These are phyloP conservation scores for Blastocystis sp. DNA, from an alignment of 352 stramenopile species.

Conservation along the genomic window DNA sequence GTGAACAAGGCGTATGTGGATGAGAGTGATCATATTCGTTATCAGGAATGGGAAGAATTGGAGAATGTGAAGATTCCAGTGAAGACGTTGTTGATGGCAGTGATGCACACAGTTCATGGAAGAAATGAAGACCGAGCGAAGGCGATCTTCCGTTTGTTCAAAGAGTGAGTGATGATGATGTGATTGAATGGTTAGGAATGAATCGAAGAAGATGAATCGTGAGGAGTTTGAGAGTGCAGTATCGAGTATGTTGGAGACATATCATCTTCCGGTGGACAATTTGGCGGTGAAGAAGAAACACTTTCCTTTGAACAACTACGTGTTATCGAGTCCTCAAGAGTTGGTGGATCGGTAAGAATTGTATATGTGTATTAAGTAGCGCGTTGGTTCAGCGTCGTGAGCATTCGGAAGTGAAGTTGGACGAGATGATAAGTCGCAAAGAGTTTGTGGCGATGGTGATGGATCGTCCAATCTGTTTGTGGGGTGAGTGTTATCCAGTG, in stretches of 20 bases:
- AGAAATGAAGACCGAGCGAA: not conserved
- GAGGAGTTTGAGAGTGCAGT: not conserved
- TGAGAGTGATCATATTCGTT: not conserved
- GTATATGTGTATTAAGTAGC: not conserved
- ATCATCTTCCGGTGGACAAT: not conserved
- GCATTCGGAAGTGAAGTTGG: not conserved
- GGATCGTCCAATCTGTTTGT: not conserved
- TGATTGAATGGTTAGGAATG: not conserved
- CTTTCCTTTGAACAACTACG: not conserved
- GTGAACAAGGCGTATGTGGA: not conserved
- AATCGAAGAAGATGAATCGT: constrained; percentile 5
- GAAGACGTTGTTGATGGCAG: not conserved
- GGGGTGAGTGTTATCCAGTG: constrained; percentile 21
- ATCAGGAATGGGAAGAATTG: not conserved
- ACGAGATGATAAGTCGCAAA: not conserved
- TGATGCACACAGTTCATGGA: not conserved
- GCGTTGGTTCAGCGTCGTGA: not conserved
- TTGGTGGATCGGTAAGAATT: not conserved
- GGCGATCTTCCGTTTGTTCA: constrained; percentile 1
- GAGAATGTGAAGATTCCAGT: not conserved
- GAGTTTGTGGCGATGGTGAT: not conserved
- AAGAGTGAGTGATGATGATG: not conserved
- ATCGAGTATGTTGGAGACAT: not conserved
- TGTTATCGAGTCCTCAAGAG: not conserved
- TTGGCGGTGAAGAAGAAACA: not conserved